Percentiles rank a stretch among this genome's conserved stretches.
phyloP scores from a whole-genome alignment of 75 land plant species.

The Picea sitchensis region DNA sequence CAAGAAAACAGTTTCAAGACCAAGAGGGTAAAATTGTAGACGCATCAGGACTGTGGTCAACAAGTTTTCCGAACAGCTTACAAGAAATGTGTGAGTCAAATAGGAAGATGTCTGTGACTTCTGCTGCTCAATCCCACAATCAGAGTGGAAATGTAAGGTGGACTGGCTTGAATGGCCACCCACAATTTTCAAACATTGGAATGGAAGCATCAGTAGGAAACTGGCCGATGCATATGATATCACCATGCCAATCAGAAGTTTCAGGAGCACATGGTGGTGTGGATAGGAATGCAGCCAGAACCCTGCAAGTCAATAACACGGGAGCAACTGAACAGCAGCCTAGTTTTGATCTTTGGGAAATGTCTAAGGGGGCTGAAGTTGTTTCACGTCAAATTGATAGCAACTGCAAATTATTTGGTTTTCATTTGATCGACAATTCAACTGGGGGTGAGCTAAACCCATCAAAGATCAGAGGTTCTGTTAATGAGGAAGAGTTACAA shows the following conservation, averaged over 20 bases:
- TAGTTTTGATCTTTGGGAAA: conserved; percentile 6
- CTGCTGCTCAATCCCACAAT: conserved; percentile 19
- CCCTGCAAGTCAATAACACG: neutral
- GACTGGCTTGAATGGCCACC: conserved; percentile 23
- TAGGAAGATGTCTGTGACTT: conserved; percentile 17
- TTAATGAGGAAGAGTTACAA: neutral
- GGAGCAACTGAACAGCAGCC: conserved; percentile 17
- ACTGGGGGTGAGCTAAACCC: neutral
- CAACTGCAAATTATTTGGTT: conserved; percentile 38
- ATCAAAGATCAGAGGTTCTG: conserved; percentile 15
- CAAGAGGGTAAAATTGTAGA: neutral
- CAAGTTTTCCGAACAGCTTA: conserved; percentile 31
- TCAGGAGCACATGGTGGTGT: neutral
- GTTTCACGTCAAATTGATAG: conserved; percentile 24
- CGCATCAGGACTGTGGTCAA: neutral
- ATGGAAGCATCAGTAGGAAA: conserved; percentile 27
- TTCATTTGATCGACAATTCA: conserved; percentile 18
- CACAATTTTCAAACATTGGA: conserved; percentile 13
- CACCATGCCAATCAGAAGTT: conserved; percentile 18
- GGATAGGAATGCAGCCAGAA: conserved; percentile 5
- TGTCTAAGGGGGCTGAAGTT: conserved; percentile 12
- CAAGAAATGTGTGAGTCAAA: conserved; percentile 27
- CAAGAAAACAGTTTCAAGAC: neutral
- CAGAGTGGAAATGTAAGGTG: conserved; percentile 20
- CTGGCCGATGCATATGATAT: conserved; percentile 38